A percentile compares a stretch with the other conserved stretches of the same genome.
phyloP scores from a whole-genome alignment of 371 early-diverging fungal species.

The Lichtheimia corymbifera region DNA sequence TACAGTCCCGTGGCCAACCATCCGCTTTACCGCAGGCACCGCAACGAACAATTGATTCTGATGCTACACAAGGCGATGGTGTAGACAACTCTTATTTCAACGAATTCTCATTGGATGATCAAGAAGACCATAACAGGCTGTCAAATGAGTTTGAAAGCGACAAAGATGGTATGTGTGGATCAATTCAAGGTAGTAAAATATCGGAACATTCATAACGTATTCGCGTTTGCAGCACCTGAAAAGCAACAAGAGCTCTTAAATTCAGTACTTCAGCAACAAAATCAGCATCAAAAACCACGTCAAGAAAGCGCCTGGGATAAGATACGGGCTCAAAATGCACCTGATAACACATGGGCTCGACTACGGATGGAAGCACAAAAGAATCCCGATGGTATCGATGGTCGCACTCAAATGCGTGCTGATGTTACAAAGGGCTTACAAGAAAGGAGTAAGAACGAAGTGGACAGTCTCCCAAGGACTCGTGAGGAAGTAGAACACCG shows the following conservation, averaged over 20 bases:
- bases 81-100: background rate
- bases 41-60: background rate
- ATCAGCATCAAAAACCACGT: constrained; percentile 7
- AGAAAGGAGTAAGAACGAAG: constrained; percentile 20
- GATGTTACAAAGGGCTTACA: constrained; percentile 24
- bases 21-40: constrained; percentile 9
- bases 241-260: background rate
- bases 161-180: background rate
- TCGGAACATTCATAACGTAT: no score
- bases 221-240: no score
- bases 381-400: constrained; percentile 16
- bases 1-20: constrained; percentile 17
- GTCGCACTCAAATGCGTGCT: constrained; percentile 20
- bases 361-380: constrained; percentile 39
- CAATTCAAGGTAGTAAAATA: background rate
- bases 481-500: constrained; percentile 40
- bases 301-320: constrained; percentile 45
- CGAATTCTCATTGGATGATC: constrained; percentile 8
- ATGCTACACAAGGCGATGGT: no score
- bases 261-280: background rate
- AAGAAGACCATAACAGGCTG: constrained; percentile 11
- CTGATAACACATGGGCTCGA: constrained; percentile 43
- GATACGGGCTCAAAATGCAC: constrained; percentile 41
- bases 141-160: constrained; percentile 18
- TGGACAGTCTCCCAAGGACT: constrained; percentile 43